Base-by-base conservation (phyloP, 2,329 filamentous ascomycete genomes). In the Zelopaecilomyces penicillatus region DNA sequence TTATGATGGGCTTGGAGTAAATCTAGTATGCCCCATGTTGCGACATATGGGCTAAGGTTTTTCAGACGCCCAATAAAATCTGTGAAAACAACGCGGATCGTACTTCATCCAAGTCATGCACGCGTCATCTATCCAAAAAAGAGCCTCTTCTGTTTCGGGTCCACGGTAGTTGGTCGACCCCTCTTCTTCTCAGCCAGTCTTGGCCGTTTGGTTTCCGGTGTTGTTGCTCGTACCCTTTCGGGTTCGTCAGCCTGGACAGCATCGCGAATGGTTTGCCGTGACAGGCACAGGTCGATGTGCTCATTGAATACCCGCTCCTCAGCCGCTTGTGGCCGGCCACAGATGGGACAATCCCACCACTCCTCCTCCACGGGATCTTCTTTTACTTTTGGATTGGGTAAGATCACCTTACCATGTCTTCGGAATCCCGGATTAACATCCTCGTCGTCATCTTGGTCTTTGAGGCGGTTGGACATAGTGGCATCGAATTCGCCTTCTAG, bases 261-360 rank as follows among this genome's bases (percentile, higher is more conserved):
- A 56, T 96, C 87, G 38, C 83, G 83, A 55, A 98, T 97, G 0
- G 88, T 87, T 57, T 86, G 80, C 44, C 83, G 75, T 1, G 90
- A 96, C 2, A 98, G 74, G 61, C 93, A 98, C 6, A 85, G 76
- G 61, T 98, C 93, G 42, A 98, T 89, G 58, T 98, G 93, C 45
- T 85, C 79, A 54, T 98, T 98, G 65, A 97, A 95, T 1, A 67
- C 69, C 38, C 74, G 74, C 60, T 96, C 88, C 41, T 91, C 75
- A 0, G 88, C 78, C 1, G 70, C 57, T 57, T 96, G 90, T 0
- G 87, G 82, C 11, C 83, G 72, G n/a, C 70, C 67, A 62, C 93
- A 98, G 37, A 97, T 86, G 0, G 93, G 93, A 62, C 93, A 98
- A 33, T 83, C 75, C 90, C 90, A 97, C 62, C 71, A 73, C 39